Base-by-base conservation (phyloP, 495 filamentous ascomycete species). In the Haplographium delicatum region DNA sequence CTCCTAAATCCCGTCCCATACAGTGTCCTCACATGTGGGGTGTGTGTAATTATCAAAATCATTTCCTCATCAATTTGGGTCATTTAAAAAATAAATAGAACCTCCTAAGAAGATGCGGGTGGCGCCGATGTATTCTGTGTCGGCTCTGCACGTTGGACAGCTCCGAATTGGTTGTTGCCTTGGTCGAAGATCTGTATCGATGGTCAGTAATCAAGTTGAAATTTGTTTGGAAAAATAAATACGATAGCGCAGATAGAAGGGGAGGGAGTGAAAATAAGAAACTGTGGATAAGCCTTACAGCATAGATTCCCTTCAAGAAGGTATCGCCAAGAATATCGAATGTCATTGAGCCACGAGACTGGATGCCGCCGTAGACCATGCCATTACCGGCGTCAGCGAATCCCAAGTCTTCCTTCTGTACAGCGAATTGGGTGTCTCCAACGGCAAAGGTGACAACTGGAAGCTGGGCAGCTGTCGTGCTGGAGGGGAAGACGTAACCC, bases 181-280 rank as follows among this genome's bases (percentile, higher is more conserved):
- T 85, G 78, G 61, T 91, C 86, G 65, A 86, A 90, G 44, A 91
- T 75, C 82, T 86, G 57, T n/a, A n/a, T n/a, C n/a, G n/a, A n/a
- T n/a, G n/a, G n/a, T n/a, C n/a, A n/a, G n/a, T n/a, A n/a, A n/a
- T n/a, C n/a, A n/a, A n/a, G n/a, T n/a, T n/a, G n/a, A n/a, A n/a
- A n/a, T n/a, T n/a, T n/a, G n/a, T n/a, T n/a, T n/a, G n/a, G 24
- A 24, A 16, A 15, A 31, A n/a, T 46, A n/a, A n/a, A n/a, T n/a
- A n/a, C n/a, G n/a, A n/a, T 28, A 58, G 42, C 23, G 22, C 22
- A 16, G 16, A 1, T 19, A 19, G 3, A 9, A 24, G 2, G 28
- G 26, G 6, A 30, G 33, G 15, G 19, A 18, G 23, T 24, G 22
- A 28, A 16, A 24, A 27, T 35, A 20, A 72, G n/a, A n/a, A n/a